phyloP scores from a whole-genome alignment of 495 filamentous ascomycete species.

The Pseudomonodictys pantanalensis region DNA sequence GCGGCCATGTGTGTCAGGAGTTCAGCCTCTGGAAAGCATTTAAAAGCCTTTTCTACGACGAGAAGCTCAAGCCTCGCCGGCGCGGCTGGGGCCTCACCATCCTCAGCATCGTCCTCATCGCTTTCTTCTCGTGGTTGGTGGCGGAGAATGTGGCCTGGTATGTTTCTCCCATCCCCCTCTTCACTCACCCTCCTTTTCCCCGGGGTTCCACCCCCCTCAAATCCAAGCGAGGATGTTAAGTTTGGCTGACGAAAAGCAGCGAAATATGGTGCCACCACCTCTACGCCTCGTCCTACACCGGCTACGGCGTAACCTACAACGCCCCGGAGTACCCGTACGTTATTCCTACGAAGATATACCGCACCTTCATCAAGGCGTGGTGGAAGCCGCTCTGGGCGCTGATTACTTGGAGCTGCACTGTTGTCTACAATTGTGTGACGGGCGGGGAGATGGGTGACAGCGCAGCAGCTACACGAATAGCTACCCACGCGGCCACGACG shows the following conservation, averaged over 20 bases:
- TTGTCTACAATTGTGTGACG: no score
- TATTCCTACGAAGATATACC: slow-evolving; percentile 19
- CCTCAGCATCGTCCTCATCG: slow-evolving; percentile 21
- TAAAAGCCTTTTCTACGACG: slow-evolving; percentile 23
- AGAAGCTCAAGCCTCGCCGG: background rate
- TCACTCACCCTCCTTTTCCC: no score
- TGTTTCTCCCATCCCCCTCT: background rate
- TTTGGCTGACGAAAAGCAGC: slow-evolving; percentile 7
- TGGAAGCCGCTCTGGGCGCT: slow-evolving; percentile 21
- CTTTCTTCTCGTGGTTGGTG: slow-evolving; percentile 22
- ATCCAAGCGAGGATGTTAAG: no score
- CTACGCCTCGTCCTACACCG: slow-evolving; percentile 21
- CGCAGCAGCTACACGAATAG: slow-evolving; percentile 7
- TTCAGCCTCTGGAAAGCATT: slow-evolving; percentile 10
- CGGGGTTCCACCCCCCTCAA: no score
- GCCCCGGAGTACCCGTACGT: slow-evolving; percentile 31
- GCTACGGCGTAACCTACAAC: slow-evolving; percentile 26
- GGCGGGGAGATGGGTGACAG: no score
- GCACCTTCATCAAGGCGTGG: slow-evolving; percentile 10
- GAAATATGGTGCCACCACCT: slow-evolving; percentile 24
- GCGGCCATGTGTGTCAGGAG: background rate
- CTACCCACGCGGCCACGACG: background rate
- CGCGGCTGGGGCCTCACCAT: slow-evolving; percentile 23
- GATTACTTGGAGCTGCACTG: slow-evolving; percentile 17
- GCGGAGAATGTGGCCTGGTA: slow-evolving; percentile 27